Evolutionary conservation across 495 filamentous ascomycete genomes (phyloP).

Genomic region (Hypomontagnella submonticulosa): DNA sequence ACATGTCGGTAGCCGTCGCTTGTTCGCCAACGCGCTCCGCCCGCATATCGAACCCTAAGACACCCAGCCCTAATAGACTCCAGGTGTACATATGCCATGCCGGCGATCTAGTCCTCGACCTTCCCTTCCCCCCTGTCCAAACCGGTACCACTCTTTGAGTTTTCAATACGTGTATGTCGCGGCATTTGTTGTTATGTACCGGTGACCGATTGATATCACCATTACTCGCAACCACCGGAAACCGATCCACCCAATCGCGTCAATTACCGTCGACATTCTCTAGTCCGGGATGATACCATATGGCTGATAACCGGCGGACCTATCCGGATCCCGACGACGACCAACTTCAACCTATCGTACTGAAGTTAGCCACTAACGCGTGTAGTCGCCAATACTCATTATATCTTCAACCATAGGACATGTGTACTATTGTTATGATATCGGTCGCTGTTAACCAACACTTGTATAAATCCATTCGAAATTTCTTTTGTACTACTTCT

Average conservation of each 20-base stretch:
- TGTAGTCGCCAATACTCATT: too few species aligned
- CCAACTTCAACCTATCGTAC: slow-evolving; percentile 1
- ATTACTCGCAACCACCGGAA: slow-evolving; percentile 11
- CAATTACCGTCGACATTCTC: slow-evolving; percentile 4
- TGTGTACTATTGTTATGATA: too few species aligned
- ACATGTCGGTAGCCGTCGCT: neutral
- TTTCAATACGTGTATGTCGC: neutral
- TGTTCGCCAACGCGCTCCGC: neutral
- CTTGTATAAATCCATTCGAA: too few species aligned
- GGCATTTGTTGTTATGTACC: neutral
- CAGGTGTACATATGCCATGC: neutral
- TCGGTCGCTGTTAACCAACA: too few species aligned
- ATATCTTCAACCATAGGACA: too few species aligned
- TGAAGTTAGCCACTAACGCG: too few species aligned
- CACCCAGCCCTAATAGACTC: neutral
- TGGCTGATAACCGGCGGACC: neutral
- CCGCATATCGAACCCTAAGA: too few species aligned
- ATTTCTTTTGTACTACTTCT: too few species aligned
- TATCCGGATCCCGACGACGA: slow-evolving; percentile 6
- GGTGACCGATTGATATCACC: neutral
- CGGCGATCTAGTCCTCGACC: neutral
- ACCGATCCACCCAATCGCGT: slow-evolving; percentile 7
- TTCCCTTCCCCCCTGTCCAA: neutral
- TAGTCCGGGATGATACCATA: slow-evolving; percentile 19
- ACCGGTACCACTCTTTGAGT: neutral